A percentile compares a stretch with the other conserved stretches of the same genome.
phyloP scores from a whole-genome alignment of 352 stramenopile species.

The Globisporangium paddicum region DNA sequence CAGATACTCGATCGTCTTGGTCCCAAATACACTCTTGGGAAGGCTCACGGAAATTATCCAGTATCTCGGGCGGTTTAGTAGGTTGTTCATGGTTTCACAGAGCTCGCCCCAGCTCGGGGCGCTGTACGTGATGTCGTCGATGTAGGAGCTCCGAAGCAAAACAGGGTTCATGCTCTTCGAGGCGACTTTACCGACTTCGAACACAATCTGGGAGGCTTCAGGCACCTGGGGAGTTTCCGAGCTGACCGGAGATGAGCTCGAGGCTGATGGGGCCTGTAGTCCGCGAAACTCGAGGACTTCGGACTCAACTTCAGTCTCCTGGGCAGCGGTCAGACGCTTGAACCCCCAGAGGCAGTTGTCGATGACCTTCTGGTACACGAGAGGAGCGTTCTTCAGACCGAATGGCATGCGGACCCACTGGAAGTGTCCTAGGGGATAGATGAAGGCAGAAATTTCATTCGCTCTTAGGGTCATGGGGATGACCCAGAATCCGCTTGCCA shows the following conservation, averaged over 20 bases:
- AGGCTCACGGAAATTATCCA: slow-evolving; percentile 22
- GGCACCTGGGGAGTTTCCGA: neutral
- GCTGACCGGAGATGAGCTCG: neutral
- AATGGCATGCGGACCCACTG: slow-evolving; percentile 21
- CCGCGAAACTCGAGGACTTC: slow-evolving; percentile 3
- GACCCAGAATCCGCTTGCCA: slow-evolving; percentile 16
- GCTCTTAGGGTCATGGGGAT: slow-evolving; percentile 12
- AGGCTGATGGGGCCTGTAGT: neutral
- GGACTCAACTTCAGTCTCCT: neutral
- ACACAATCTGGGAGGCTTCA: neutral
- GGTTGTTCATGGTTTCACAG: neutral
- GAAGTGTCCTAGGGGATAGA: slow-evolving; percentile 19
- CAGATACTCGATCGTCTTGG: slow-evolving; percentile 11
- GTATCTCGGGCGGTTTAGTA: slow-evolving; percentile 13
- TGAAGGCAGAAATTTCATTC: slow-evolving; percentile 15
- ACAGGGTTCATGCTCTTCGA: neutral
- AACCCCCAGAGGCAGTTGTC: slow-evolving; percentile 16
- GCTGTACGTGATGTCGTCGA: slow-evolving; percentile 20
- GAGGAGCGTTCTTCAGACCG: slow-evolving; percentile 15
- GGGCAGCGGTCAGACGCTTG: neutral
- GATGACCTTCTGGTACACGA: slow-evolving; percentile 13
- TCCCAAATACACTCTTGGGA: slow-evolving; percentile 17
- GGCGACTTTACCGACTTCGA: neutral
- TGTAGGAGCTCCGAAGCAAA: neutral
- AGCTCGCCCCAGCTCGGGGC: slow-evolving; percentile 9